These are phyloP conservation scores for Gilbertella persicaria DNA, from an alignment of 371 early-diverging fungal genomes.

Conservation along the genomic window DNA sequence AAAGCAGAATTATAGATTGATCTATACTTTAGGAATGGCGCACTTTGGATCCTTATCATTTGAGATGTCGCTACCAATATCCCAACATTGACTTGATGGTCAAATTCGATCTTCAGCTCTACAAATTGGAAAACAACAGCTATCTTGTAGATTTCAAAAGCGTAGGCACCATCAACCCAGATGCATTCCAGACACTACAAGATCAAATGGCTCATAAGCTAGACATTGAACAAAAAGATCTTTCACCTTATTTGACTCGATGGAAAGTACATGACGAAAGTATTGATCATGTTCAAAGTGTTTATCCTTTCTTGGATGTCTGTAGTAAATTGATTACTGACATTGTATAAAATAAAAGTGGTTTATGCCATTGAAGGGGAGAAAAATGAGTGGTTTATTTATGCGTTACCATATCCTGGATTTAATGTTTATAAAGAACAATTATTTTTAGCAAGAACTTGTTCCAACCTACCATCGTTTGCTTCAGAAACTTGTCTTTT, in stretches of 20 bases:
- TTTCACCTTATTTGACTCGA: constrained; percentile 14
- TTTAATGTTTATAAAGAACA: no score
- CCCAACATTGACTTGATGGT: constrained; percentile 53
- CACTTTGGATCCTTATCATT: constrained; percentile 82
- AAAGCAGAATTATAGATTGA: no score
- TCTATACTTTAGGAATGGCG: constrained; percentile 84
- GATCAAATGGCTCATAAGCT: constrained; percentile 7
- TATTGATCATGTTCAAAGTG: constrained; percentile 59
- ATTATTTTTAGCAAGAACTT: no score
- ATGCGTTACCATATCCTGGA: no score
- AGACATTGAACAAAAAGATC: constrained; percentile 3
- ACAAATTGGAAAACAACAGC: constrained; percentile 84
- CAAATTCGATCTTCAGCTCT: constrained; percentile 94
- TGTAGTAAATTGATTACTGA: constrained; percentile 93
- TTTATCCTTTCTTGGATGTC: constrained; percentile 94
- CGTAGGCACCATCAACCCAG: constrained; percentile 36
- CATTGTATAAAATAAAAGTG: constrained; percentile 65
- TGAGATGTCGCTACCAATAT: constrained; percentile 73
- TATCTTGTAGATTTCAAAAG: constrained; percentile 95
- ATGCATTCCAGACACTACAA: constrained; percentile 3
- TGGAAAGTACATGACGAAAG: constrained; percentile 16
- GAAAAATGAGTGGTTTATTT: no score
- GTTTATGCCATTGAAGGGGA: no score
- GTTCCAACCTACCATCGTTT: no score
- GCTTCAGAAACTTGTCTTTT: no score